Evolutionary conservation across 2,329 filamentous ascomycete species (phyloP).

Genomic region (Cladosporium oxysporum): DNA sequence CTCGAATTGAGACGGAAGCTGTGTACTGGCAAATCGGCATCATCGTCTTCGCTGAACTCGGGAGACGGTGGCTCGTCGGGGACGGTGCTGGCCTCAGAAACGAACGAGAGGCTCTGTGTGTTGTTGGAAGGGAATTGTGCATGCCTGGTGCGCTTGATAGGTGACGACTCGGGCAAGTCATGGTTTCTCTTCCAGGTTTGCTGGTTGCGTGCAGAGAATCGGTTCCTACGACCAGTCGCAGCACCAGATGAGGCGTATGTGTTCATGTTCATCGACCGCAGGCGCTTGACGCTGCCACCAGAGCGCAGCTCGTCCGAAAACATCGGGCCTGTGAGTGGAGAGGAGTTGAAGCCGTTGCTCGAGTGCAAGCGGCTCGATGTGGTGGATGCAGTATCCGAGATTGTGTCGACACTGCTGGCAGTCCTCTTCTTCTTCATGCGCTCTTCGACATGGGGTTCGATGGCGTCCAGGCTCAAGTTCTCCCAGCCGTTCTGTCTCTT

Average conservation of each 20-base stretch:
- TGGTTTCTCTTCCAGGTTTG: conserved; percentile 75
- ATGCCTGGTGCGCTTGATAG: conserved; percentile 74
- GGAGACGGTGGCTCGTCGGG: conserved; percentile 61
- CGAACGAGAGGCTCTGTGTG: conserved; percentile 76
- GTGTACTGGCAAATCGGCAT: conserved; percentile 74
- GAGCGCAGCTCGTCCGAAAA: conserved; percentile 81
- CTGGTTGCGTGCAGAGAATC: conserved; percentile 41
- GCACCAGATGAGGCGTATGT: conserved; percentile 32
- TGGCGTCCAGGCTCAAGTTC: conserved; percentile 79
- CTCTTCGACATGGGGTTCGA: conserved; percentile 81
- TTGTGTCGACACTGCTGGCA: conserved; percentile 64
- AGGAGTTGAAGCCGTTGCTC: conserved; percentile 72
- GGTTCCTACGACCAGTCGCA: conserved; percentile 34
- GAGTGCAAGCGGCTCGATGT: conserved; percentile 76
- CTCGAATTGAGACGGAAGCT: conserved; percentile 65
- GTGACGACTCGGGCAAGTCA: conserved; percentile 81
- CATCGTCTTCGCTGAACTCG: conserved; percentile 74
- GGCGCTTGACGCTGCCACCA: conserved; percentile 51
- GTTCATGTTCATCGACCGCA: conserved; percentile 28
- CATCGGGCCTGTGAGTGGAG: conserved; percentile 77
- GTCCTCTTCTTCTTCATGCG: conserved; percentile 73
- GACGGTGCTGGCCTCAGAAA: conserved; percentile 69
- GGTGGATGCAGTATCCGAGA: conserved; percentile 85
- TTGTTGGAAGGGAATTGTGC: conserved; percentile 69
- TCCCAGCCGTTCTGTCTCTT: conserved; percentile 97